Evolutionary conservation across 805 yeast species (phyloP).

Genomic region (Candida saitoana): DNA sequence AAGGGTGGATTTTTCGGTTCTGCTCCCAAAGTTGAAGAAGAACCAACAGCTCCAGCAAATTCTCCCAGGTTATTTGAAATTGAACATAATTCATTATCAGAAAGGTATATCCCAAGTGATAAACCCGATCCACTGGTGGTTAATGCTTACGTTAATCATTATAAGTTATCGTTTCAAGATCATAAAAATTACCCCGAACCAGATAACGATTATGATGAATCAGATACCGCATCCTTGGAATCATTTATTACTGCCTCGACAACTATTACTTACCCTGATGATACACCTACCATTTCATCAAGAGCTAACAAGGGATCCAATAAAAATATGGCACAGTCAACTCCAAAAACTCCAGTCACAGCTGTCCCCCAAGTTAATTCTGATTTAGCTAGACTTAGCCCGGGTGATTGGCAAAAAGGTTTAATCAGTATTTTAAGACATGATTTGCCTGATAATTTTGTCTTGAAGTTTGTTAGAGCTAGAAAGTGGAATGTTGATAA

Average conservation of each 20-base stretch:
- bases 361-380: not conserved
- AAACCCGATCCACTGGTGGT: slow-evolving; percentile 19
- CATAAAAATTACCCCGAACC: slow-evolving; percentile 7
- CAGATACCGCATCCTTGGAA: slow-evolving; percentile 18
- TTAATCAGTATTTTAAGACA: slow-evolving; percentile 43
- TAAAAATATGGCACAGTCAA: not conserved
- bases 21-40: not conserved
- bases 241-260: slow-evolving; percentile 32
- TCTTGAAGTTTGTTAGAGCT: slow-evolving; percentile 77
- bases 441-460: slow-evolving; percentile 76
- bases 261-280: slow-evolving; percentile 19
- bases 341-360: not conserved
- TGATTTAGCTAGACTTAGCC: not conserved
- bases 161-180: slow-evolving; percentile 13
- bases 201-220: slow-evolving; percentile 10
- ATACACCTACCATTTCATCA: slow-evolving; percentile 4
- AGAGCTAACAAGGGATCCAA: not conserved
- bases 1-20: slow-evolving; percentile 21
- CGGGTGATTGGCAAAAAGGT: slow-evolving; percentile 43
- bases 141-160: slow-evolving; percentile 18
- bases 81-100: slow-evolving; percentile 21
- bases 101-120: slow-evolving; percentile 19
- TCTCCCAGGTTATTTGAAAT: slow-evolving; percentile 25
- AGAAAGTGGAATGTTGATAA: slow-evolving; percentile 78
- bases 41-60: slow-evolving; percentile 14